phyloP scores from a whole-genome alignment of 495 filamentous ascomycete genomes.

The Penicillium ochrochloron region DNA sequence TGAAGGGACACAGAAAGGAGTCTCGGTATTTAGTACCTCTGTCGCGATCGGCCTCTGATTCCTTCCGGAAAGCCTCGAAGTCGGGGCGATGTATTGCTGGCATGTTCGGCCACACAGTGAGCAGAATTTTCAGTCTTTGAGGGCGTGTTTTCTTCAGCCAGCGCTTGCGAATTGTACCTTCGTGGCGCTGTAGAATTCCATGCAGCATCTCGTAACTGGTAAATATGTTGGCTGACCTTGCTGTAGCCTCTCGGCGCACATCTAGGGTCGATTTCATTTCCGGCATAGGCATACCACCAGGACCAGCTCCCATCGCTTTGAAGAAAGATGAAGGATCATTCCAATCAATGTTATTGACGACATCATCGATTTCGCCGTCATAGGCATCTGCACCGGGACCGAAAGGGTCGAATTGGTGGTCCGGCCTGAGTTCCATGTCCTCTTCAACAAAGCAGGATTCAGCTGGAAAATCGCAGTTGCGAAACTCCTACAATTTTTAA shows the following conservation, averaged over 20 bases:
- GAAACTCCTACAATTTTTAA: neutral
- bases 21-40: neutral
- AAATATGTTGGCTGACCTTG: neutral
- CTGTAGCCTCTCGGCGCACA: neutral
- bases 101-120: conserved; percentile 54
- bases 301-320: neutral
- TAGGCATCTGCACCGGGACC: neutral
- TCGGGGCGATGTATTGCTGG: conserved; percentile 54
- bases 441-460: neutral
- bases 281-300: neutral
- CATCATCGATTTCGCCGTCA: neutral
- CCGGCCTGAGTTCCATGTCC: neutral
- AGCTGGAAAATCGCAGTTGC: neutral
- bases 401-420: neutral
- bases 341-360: neutral
- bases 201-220: neutral
- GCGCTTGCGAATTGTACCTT: conserved; percentile 49
- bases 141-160: conserved; percentile 53
- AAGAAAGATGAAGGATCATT: conserved; percentile 1
- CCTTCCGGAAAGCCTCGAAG: conserved; percentile 43
- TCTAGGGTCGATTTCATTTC: neutral
- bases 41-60: neutral
- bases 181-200: conserved; percentile 38
- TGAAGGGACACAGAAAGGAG: conserved; percentile 47
- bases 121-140: conserved; percentile 47